Evolutionary conservation across 2,329 filamentous ascomycete species (phyloP).

Genomic region (Biscogniauxia mediterranea): DNA sequence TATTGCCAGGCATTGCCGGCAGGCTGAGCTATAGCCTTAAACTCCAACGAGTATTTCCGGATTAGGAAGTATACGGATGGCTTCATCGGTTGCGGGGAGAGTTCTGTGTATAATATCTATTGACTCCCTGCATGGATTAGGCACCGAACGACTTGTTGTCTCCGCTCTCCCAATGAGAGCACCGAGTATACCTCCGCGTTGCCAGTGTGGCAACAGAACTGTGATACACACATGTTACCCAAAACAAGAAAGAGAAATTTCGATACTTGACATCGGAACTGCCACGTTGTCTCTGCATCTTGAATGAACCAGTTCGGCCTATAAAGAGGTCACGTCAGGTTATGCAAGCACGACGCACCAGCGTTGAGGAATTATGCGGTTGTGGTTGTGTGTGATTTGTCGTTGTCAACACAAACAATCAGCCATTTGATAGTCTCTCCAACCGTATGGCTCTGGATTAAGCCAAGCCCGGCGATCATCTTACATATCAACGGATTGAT

Average conservation of each 20-base stretch:
- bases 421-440: neutral
- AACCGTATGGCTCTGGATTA: neutral
- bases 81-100: no score
- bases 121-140: no score
- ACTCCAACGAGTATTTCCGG: no score
- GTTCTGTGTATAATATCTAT: no score
- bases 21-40: no score
- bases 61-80: no score
- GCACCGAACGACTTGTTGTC: no score
- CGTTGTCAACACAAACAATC: neutral
- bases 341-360: neutral
- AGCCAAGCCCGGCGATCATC: neutral
- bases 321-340: neutral
- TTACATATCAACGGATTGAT: neutral
- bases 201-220: neutral
- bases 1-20: no score
- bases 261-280: neutral
- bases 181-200: neutral
- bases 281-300: neutral
- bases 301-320: neutral
- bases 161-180: no score
- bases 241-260: neutral
- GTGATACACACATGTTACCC: neutral
- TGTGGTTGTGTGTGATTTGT: neutral
- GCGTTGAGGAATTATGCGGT: neutral